Base-by-base conservation (phyloP, 352 stramenopile genomes). In the Phytophthora podocarpi region DNA sequence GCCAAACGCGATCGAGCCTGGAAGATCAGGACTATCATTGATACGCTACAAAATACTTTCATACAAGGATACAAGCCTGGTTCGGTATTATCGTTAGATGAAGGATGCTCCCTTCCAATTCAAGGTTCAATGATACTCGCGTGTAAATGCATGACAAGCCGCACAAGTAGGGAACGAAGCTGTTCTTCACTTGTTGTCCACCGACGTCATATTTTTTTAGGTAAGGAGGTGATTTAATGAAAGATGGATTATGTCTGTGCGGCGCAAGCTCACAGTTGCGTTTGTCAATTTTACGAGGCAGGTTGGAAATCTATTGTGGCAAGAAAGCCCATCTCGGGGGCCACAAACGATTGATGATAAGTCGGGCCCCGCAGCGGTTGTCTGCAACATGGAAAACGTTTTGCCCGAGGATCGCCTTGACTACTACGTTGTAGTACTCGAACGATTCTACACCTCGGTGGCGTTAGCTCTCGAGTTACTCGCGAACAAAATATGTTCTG, bases 141-240 rank as follows among this genome's bases (percentile, higher is more conserved):
- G n/a, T 48, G 3, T 42, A 32, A n/a, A 39, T 58, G 36, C 6
- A 12, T 1, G 27, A 58, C 18, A 47, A 58, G 18, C 50, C 50
- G 0, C 36, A 58, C 18, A 58, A 58, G 24, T 41, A 26, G 35
- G 50, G 50, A 23, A 58, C 50, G 15, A 58, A 31, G 27, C n/a
- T 48, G n/a, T 58, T 49, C 20, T 12, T 41, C 1, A 49, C 50
- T 4, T 58, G 50, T 26, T 58, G 50, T n/a, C n/a, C n/a, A n/a
- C 18, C 35, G 8, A 49, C 36, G 6, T 31, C 50, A 8, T 42
- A 58, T 27, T 42, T 50, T n/a, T 51, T 39, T 51, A 8, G n/a
- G n/a, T n/a, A n/a, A n/a, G n/a, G n/a, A n/a, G n/a, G n/a, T n/a
- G n/a, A n/a, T n/a, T n/a, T n/a, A n/a, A n/a, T n/a, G n/a, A n/a